A percentile compares a stretch with the other conserved stretches of the same genome.
Evolutionary conservation across 768 basidiomycete genomes (phyloP).

Genomic region (Lactifluus piperatus): DNA sequence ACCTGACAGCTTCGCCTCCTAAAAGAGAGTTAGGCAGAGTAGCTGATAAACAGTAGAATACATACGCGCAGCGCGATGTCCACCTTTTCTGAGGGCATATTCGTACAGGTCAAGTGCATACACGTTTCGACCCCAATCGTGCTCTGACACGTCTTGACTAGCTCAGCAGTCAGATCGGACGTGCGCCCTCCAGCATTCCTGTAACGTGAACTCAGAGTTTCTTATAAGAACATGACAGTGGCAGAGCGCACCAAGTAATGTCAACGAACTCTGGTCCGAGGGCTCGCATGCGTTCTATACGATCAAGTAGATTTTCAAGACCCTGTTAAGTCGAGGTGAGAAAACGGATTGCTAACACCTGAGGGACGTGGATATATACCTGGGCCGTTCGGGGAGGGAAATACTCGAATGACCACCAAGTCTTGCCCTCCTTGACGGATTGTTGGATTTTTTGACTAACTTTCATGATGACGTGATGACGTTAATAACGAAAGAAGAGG

Average conservation of each 20-base stretch:
- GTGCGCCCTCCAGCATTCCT: conserved; percentile 98
- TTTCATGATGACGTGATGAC: conserved; percentile 51
- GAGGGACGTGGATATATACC: conserved; percentile 35
- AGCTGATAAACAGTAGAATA: neutral
- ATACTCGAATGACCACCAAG: conserved; percentile 99
- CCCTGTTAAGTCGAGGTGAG: conserved; percentile 40
- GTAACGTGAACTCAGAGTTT: conserved; percentile 8
- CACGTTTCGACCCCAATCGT: conserved; percentile 93
- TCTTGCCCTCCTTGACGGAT: conserved; percentile 72
- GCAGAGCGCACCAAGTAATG: conserved; percentile 70
- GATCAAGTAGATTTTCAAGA: conserved; percentile 92
- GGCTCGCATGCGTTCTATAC: conserved; percentile 95
- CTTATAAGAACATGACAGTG: neutral
- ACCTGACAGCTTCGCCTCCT: conserved; percentile 86
- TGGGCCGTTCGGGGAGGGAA: conserved; percentile 95
- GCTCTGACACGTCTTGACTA: conserved; percentile 91
- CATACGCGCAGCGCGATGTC: conserved; percentile 78
- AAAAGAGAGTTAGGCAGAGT: conserved; percentile 9
- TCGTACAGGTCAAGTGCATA: conserved; percentile 98
- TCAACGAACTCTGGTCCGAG: conserved; percentile 97
- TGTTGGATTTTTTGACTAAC: conserved; percentile 90
- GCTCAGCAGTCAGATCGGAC: conserved; percentile 86
- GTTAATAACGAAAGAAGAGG: conserved; percentile 1
- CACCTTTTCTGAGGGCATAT: conserved; percentile 95
- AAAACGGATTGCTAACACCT: neutral